A percentile compares a stretch with the other conserved stretches of the same genome.
phyloP scores from a whole-genome alignment of 495 filamentous ascomycete species.

The Neurospora tetraspora region DNA sequence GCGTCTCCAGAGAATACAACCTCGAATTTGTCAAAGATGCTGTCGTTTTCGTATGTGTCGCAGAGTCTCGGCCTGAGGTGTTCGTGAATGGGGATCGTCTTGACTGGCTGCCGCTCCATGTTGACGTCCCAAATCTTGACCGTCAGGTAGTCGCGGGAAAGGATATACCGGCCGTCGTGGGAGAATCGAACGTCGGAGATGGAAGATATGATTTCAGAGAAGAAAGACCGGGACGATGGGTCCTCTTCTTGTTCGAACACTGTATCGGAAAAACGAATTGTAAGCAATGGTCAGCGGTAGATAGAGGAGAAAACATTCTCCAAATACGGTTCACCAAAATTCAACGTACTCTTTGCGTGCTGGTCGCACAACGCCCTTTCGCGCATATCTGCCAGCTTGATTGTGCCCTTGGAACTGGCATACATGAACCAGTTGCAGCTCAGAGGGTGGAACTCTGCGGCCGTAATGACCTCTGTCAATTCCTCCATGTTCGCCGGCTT shows the following conservation, averaged over 20 bases:
- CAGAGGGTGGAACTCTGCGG: slow-evolving; percentile 91
- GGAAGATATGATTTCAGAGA: slow-evolving; percentile 98
- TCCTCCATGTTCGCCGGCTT: slow-evolving; percentile 99
- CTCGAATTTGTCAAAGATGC: slow-evolving; percentile 99
- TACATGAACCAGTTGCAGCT: slow-evolving; percentile 99
- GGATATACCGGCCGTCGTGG: slow-evolving; percentile 89
- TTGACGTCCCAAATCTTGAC: slow-evolving; percentile 99
- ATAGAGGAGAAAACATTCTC: neutral
- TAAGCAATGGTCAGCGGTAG: slow-evolving; percentile 1
- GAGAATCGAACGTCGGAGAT: slow-evolving; percentile 98
- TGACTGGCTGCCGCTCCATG: slow-evolving; percentile 93
- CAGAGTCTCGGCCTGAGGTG: slow-evolving; percentile 89
- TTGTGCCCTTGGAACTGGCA: slow-evolving; percentile 96
- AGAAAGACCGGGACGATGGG: slow-evolving; percentile 96
- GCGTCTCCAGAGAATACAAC: slow-evolving; percentile 97
- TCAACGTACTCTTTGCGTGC: slow-evolving; percentile 76
- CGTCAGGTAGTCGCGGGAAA: slow-evolving; percentile 94
- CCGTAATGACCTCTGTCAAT: slow-evolving; percentile 96
- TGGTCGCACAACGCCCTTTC: slow-evolving; percentile 92
- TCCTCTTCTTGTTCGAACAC: slow-evolving; percentile 99
- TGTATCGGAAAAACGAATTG: slow-evolving; percentile 24
- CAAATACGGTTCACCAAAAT: neutral
- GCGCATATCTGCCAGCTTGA: slow-evolving; percentile 97
- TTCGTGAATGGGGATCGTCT: slow-evolving; percentile 98
- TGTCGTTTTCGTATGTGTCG: slow-evolving; percentile 98